Conservation (phyloP, 2,329 filamentous ascomycete species). For the Colletotrichum endophyticum region DNA sequence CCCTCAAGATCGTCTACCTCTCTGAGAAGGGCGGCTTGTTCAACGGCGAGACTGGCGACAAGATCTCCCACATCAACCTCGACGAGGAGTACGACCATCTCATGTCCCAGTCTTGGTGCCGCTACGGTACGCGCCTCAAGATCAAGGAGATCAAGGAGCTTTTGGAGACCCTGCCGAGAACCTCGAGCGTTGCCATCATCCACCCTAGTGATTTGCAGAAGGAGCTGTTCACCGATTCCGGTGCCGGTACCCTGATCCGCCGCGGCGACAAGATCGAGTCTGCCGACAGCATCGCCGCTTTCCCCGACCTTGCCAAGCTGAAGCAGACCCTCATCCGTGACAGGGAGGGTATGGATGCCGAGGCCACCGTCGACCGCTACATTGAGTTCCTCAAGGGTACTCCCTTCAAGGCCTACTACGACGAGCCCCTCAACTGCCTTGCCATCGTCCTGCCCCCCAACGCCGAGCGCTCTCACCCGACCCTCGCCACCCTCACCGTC, state of each 20-base stretch:
- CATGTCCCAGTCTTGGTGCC: slow-evolving; percentile 94
- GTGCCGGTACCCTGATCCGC: slow-evolving; percentile 90
- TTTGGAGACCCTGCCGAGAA: slow-evolving; percentile 84
- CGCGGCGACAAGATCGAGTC: slow-evolving; percentile 88
- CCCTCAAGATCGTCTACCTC: slow-evolving; percentile 97
- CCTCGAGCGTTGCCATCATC: slow-evolving; percentile 96
- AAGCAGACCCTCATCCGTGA: slow-evolving; percentile 85
- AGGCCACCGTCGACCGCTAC: slow-evolving; percentile 85
- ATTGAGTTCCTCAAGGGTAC: slow-evolving; percentile 77
- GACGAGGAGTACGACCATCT: slow-evolving; percentile 94
- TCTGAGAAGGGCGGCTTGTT: slow-evolving; percentile 97
- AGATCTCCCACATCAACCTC: slow-evolving; percentile 96
- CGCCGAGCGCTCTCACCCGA: slow-evolving; percentile 72
- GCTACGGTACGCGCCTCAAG: slow-evolving; percentile 93
- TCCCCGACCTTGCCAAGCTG: slow-evolving; percentile 76
- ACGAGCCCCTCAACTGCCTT: slow-evolving; percentile 91
- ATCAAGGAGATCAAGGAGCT: slow-evolving; percentile 98
- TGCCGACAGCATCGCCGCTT: slow-evolving; percentile 72
- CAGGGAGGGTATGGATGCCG: slow-evolving; percentile 80
- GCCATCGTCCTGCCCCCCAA: slow-evolving; percentile 83
- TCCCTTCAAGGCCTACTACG: slow-evolving; percentile 91
- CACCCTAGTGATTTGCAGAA: slow-evolving; percentile 95
- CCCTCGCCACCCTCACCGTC: slow-evolving; percentile 88
- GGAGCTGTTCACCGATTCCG: slow-evolving; percentile 95
- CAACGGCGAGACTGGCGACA: slow-evolving; percentile 90